A percentile compares a stretch with the other conserved stretches of the same genome.
Conservation (phyloP, 768 basidiomycete species). For the Daedaleopsis nitida region DNA sequence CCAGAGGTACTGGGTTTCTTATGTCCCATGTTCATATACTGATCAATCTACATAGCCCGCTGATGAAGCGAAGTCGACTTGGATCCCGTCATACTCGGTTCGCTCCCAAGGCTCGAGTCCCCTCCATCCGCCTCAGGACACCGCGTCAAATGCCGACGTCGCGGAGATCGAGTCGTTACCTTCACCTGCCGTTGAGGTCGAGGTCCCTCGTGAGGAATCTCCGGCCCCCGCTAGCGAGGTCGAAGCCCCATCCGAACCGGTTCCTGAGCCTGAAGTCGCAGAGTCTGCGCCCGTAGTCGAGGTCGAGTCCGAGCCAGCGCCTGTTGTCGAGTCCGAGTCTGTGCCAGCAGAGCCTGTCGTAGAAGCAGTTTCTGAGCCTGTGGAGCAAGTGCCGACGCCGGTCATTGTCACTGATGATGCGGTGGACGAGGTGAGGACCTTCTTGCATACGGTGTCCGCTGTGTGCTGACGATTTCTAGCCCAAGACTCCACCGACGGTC, state of each 20-base stretch:
- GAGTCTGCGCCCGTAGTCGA: not conserved
- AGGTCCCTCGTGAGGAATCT: not conserved
- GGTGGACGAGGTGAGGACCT: not conserved
- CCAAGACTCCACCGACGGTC: constrained; percentile 7
- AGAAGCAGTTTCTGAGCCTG: constrained; percentile 4
- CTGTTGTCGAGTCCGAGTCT: not conserved
- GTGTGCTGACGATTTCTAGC: not conserved
- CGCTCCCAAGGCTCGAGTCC: constrained; percentile 27
- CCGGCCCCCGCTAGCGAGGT: not conserved
- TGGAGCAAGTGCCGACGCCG: constrained; percentile 2
- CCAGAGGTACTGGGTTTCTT: not conserved
- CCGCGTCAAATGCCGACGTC: constrained; percentile 17
- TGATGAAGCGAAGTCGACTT: constrained; percentile 18
- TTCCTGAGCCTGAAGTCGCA: not conserved
- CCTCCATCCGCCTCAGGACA: constrained; percentile 14
- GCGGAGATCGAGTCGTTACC: constrained; percentile 20
- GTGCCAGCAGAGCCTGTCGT: constrained; percentile 4
- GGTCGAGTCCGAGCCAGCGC: not conserved
- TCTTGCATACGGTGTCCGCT: not conserved
- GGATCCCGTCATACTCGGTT: constrained; percentile 33
- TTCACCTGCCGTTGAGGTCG: constrained; percentile 1
- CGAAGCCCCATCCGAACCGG: not conserved
- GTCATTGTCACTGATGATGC: constrained; percentile 10
- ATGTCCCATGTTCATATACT: not conserved
- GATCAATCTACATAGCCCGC: not conserved